A percentile compares a stretch with the other conserved stretches of the same genome.
Conservation (phyloP, 441 rosid species). For the Capsella rubella region DNA sequence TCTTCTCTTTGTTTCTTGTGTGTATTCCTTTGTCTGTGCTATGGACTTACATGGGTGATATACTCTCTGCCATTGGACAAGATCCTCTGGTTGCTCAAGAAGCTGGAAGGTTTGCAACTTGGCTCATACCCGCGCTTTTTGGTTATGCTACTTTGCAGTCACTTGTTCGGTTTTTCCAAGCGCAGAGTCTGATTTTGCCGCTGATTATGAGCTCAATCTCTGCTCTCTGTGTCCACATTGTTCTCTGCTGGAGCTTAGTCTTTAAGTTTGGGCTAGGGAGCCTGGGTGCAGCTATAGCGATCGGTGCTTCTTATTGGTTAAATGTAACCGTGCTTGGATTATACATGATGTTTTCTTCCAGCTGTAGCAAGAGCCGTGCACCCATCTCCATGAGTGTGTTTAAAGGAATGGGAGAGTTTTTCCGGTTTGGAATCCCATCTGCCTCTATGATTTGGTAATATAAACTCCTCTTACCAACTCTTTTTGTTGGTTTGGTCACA, state of each 20-base stretch:
- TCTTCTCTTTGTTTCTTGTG: slow-evolving; percentile 55
- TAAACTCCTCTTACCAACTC: background rate
- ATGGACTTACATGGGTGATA: slow-evolving; percentile 71
- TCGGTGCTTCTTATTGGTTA: slow-evolving; percentile 69
- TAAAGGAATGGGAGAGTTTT: slow-evolving; percentile 65
- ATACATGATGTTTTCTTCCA: slow-evolving; percentile 63
- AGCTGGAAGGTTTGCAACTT: slow-evolving; percentile 63
- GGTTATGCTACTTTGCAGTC: slow-evolving; percentile 72
- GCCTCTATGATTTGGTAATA: slow-evolving; percentile 80
- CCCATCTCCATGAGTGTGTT: slow-evolving; percentile 58
- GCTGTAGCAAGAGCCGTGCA: slow-evolving; percentile 59
- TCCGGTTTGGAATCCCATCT: slow-evolving; percentile 78
- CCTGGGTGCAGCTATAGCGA: slow-evolving; percentile 73
- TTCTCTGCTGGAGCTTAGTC: slow-evolving; percentile 68
- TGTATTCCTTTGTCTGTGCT: slow-evolving; percentile 58
- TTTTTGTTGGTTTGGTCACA: background rate
- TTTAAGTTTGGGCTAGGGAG: slow-evolving; percentile 59
- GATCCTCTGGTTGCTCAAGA: slow-evolving; percentile 70
- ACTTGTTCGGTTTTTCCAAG: slow-evolving; percentile 60
- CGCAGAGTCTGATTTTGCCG: slow-evolving; percentile 70
- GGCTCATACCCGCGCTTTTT: slow-evolving; percentile 73
- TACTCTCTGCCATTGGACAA: slow-evolving; percentile 65
- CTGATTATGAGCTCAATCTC: slow-evolving; percentile 61
- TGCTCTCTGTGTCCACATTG: slow-evolving; percentile 57
- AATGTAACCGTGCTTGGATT: slow-evolving; percentile 58